Percentiles rank a stretch among this genome's conserved stretches.
phyloP scores from a whole-genome alignment of 768 basidiomycete species.

The Amanita fuliginea region DNA sequence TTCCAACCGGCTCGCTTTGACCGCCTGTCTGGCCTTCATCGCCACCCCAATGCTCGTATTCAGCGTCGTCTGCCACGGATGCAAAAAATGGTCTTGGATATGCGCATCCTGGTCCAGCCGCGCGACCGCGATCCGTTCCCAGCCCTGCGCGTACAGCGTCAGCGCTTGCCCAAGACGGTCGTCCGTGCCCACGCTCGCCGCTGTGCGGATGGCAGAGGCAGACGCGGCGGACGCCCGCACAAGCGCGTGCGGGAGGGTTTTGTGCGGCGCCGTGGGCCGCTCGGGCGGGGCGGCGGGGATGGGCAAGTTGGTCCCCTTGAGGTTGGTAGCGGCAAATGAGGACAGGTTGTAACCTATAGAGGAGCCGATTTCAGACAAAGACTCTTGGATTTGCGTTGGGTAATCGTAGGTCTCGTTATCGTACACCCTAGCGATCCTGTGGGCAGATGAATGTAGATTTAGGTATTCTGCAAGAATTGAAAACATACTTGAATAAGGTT shows the following conservation, averaged over 20 bases:
- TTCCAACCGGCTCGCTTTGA: constrained; percentile 71
- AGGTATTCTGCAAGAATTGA: neutral
- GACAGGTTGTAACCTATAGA: constrained; percentile 66
- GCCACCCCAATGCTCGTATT: constrained; percentile 78
- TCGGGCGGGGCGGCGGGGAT: constrained; percentile 47
- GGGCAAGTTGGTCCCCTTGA: constrained; percentile 83
- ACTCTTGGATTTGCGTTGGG: constrained; percentile 82
- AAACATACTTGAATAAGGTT: constrained; percentile 60
- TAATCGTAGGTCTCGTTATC: constrained; percentile 84
- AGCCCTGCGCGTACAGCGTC: constrained; percentile 66
- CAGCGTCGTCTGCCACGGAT: constrained; percentile 84
- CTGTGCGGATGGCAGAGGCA: constrained; percentile 31
- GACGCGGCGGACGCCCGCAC: constrained; percentile 68
- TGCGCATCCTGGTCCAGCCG: constrained; percentile 70
- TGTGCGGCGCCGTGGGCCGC: constrained; percentile 58
- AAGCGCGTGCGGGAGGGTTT: constrained; percentile 95
- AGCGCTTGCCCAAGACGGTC: constrained; percentile 74
- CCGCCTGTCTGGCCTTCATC: constrained; percentile 84
- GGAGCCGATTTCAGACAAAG: constrained; percentile 58
- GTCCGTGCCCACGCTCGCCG: constrained; percentile 23
- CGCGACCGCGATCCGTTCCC: constrained; percentile 74
- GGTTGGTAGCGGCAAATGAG: constrained; percentile 78
- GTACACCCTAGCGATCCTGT: constrained; percentile 86
- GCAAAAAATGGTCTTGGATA: constrained; percentile 57
- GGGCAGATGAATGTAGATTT: neutral